Evolutionary conservation across 2,329 filamentous ascomycete species (phyloP).

Genomic region (Diplocarpon rosae): DNA sequence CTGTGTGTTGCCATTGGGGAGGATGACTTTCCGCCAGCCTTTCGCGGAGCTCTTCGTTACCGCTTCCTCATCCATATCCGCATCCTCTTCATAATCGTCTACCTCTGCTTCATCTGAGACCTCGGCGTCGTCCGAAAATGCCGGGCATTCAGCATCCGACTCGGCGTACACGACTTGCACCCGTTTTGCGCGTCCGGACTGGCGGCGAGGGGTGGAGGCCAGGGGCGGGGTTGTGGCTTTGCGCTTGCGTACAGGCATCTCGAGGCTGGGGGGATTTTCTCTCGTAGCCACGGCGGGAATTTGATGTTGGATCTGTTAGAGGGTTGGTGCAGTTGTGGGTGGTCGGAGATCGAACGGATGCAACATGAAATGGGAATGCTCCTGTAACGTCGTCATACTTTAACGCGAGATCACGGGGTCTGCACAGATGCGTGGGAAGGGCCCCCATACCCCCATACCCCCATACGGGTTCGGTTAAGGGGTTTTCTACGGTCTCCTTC

Average conservation of each 20-base stretch:
- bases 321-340: too few species aligned
- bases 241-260: constrained; percentile 15
- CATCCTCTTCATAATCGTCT: constrained; percentile 1
- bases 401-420: background rate
- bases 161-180: constrained; percentile 9
- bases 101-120: background rate
- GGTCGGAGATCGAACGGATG: too few species aligned
- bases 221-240: constrained; percentile 5
- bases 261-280: background rate
- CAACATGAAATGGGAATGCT: too few species aligned
- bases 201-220: constrained; percentile 6
- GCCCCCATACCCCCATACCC: background rate
- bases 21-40: constrained; percentile 6
- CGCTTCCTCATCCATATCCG: constrained; percentile 4
- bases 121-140: constrained; percentile 7
- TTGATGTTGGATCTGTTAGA: too few species aligned
- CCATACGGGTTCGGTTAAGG: too few species aligned
- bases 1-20: constrained; percentile 8
- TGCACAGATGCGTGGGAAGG: background rate
- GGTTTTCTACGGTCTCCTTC: too few species aligned
- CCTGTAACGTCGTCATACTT: background rate
- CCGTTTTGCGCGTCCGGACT: constrained; percentile 11
- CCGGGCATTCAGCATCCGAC: constrained; percentile 10
- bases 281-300: too few species aligned
- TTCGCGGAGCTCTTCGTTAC: constrained; percentile 1